Conservation (phyloP, 805 yeast species). For the Candida fluviatilis region DNA sequence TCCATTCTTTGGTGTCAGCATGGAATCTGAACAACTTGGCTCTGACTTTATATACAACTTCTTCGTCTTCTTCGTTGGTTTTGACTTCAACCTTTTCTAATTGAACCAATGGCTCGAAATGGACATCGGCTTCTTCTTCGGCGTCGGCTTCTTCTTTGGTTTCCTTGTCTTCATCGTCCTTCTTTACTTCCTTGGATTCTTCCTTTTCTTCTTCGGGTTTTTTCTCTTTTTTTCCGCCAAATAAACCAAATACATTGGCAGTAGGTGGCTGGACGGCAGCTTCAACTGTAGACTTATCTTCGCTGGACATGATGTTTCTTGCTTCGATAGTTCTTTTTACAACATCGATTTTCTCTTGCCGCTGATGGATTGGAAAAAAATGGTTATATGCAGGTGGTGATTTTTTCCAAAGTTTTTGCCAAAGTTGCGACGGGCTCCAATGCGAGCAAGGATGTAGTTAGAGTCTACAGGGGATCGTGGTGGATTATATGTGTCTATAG, state of each 20-base stretch:
- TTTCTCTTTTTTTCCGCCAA: constrained; percentile 84
- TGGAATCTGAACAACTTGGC: constrained; percentile 93
- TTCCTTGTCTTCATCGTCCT: constrained; percentile 25
- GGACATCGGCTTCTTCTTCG: constrained; percentile 75
- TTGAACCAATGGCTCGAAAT: constrained; percentile 94
- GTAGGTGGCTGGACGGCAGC: constrained; percentile 59
- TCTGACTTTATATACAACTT: constrained; percentile 60
- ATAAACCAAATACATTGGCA: constrained; percentile 87
- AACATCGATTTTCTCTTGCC: background rate
- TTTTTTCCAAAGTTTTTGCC: background rate
- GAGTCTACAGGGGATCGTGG: too few relatives aligned
- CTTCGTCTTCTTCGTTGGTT: constrained; percentile 50
- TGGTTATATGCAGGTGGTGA: background rate
- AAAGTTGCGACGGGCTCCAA: too few relatives aligned
- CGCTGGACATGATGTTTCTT: constrained; percentile 13
- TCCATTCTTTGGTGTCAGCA: constrained; percentile 88
- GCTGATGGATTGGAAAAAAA: background rate
- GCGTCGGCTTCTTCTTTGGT: constrained; percentile 55
- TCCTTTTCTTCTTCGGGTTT: constrained; percentile 40
- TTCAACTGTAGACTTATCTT: constrained; percentile 14
- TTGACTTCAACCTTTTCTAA: constrained; percentile 94
- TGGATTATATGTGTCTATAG: too few relatives aligned
- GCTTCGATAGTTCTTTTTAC: background rate
- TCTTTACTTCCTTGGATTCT: constrained; percentile 23
- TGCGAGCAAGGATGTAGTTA: too few relatives aligned